Percentiles rank a stretch among this genome's conserved stretches.
Evolutionary conservation across 495 filamentous ascomycete species (phyloP).

Genomic region (Penicillium coffeae): DNA sequence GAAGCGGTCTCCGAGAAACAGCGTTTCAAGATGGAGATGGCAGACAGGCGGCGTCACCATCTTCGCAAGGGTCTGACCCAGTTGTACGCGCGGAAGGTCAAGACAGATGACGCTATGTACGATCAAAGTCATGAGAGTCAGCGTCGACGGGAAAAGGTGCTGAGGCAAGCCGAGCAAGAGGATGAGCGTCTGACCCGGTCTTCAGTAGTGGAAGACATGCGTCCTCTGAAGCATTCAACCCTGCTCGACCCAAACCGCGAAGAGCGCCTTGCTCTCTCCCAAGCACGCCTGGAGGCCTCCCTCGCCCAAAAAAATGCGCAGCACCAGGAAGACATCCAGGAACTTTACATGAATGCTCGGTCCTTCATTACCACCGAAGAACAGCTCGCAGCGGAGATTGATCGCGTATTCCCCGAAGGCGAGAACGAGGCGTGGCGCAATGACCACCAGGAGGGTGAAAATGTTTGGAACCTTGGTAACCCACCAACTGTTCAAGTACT

Average conservation of each 20-base stretch:
- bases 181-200: constrained; percentile 60
- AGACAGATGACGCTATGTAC: constrained; percentile 33
- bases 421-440: constrained; percentile 46
- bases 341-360: constrained; percentile 61
- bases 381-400: constrained; percentile 59
- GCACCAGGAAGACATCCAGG: constrained; percentile 50
- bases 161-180: constrained; percentile 50
- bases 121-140: constrained; percentile 34
- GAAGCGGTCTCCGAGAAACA: constrained; percentile 46
- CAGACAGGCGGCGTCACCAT: constrained; percentile 55
- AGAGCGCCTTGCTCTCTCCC: constrained; percentile 41
- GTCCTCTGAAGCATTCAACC: constrained; percentile 29
- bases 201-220: constrained; percentile 43
- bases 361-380: constrained; percentile 61
- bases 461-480: constrained; percentile 55
- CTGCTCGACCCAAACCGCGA: constrained; percentile 48
- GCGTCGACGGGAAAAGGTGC: constrained; percentile 39
- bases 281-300: constrained; percentile 32
- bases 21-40: constrained; percentile 60
- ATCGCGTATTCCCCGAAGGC: constrained; percentile 54
- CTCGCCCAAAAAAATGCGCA: constrained; percentile 35
- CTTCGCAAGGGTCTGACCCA: constrained; percentile 59
- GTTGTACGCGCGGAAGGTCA: constrained; percentile 53
- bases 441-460: constrained; percentile 41
- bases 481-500: constrained; percentile 48